phyloP scores from a whole-genome alignment of 1,139 yeast species.

The Hyphopichia pseudoburtonii region DNA sequence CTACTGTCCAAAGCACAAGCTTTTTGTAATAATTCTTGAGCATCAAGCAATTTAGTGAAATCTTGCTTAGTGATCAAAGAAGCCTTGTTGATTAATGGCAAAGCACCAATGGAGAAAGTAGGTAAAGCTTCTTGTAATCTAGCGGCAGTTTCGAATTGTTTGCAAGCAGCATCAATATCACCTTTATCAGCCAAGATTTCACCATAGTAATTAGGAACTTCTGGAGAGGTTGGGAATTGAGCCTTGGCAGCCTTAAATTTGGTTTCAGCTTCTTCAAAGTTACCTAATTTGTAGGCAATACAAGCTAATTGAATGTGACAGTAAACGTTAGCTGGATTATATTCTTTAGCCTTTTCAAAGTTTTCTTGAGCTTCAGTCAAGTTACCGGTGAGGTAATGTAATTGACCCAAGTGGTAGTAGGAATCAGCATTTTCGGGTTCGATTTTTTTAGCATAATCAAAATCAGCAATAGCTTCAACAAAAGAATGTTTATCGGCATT shows the following conservation, averaged over 20 bases:
- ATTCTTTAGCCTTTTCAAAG: conserved; percentile 73
- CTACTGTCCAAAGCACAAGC: conserved; percentile 86
- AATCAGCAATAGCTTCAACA: conserved; percentile 64
- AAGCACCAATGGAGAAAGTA: conserved; percentile 70
- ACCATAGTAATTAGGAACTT: conserved; percentile 93
- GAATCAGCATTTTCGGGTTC: conserved; percentile 78
- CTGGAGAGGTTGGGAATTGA: conserved; percentile 84
- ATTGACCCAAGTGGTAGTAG: conserved; percentile 94
- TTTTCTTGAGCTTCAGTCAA: conserved; percentile 70
- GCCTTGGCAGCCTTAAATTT: conserved; percentile 72
- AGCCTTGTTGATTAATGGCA: conserved; percentile 91
- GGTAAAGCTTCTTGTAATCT: conserved; percentile 73
- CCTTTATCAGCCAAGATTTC: conserved; percentile 87
- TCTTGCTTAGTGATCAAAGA: conserved; percentile 64
- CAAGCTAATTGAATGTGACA: conserved; percentile 94
- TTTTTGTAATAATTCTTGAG: conserved; percentile 65
- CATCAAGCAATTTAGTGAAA: conserved; percentile 54
- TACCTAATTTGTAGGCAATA: conserved; percentile 81
- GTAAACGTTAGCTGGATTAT: conserved; percentile 75
- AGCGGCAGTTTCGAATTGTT: conserved; percentile 85
- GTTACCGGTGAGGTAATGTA: conserved; percentile 77
- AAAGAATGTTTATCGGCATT: conserved; percentile 76
- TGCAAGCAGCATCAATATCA: conserved; percentile 68
- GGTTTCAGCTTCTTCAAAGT: conserved; percentile 57
- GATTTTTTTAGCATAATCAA: conserved; percentile 67